Percentiles rank a stretch among this genome's conserved stretches.
Conservation (phyloP, 108 stramenopile genomes). For the Epithemia pelagica region DNA sequence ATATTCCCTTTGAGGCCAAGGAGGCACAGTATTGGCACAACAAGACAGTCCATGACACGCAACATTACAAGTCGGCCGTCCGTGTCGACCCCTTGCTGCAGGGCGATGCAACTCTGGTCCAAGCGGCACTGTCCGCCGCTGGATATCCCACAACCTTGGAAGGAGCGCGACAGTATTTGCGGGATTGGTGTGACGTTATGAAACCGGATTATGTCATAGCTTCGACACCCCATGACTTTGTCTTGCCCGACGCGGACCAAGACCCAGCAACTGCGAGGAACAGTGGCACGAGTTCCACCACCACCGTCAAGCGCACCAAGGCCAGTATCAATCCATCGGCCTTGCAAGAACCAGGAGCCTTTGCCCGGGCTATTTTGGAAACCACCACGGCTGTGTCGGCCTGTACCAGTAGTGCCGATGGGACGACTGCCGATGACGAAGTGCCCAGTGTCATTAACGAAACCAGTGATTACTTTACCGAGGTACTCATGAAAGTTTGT, state of each 20-base stretch:
- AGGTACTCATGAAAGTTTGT: conserved; percentile 75
- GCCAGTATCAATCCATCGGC: conserved; percentile 49
- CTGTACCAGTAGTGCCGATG: conserved; percentile 31
- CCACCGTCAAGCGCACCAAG: conserved; percentile 22
- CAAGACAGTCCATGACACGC: conserved; percentile 37
- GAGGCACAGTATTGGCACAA: conserved; percentile 78
- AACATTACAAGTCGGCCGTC: conserved; percentile 69
- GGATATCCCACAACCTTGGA: conserved; percentile 63
- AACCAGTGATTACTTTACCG: conserved; percentile 60
- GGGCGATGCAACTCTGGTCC: conserved; percentile 55
- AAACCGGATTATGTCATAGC: conserved; percentile 91
- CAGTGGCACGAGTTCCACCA: conserved; percentile 19
- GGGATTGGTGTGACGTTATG: conserved; percentile 80
- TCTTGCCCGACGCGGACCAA: conserved; percentile 10
- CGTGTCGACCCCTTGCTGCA: conserved; percentile 86
- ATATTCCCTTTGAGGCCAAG: conserved; percentile 82
- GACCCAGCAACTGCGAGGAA: conserved; percentile 1
- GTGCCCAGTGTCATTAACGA: conserved; percentile 66
- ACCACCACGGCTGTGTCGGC: conserved; percentile 12
- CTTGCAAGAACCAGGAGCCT: conserved; percentile 61
- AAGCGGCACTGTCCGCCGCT: conserved; percentile 44
- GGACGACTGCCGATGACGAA: conserved; percentile 23
- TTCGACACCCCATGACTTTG: conserved; percentile 84
- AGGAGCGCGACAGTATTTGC: conserved; percentile 69
- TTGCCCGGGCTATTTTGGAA: conserved; percentile 22